A percentile compares a stretch with the other conserved stretches of the same genome.
phyloP scores from a whole-genome alignment of 768 basidiomycete genomes.

The Phanerochaete carnosa region DNA sequence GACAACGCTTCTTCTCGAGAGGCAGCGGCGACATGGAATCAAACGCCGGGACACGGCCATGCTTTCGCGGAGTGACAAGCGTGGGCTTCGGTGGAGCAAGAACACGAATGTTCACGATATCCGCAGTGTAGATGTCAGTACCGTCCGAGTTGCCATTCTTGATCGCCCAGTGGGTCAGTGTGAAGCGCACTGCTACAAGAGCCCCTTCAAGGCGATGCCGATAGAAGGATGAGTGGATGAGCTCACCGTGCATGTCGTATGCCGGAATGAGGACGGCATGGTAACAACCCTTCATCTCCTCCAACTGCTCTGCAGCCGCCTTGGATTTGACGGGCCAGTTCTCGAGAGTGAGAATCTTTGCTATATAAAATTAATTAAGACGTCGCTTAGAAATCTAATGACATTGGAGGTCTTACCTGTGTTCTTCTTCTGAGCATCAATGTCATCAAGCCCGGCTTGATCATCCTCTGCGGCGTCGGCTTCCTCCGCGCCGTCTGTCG shows the following conservation, averaged over 20 bases:
- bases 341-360: not conserved
- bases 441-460: not conserved
- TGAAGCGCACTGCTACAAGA: not conserved
- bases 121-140: not conserved
- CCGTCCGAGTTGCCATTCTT: not conserved
- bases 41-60: not conserved
- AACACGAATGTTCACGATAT: constrained; percentile 1
- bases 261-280: not conserved
- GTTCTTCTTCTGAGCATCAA: not conserved
- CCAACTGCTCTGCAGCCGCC: not conserved
- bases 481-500: not conserved
- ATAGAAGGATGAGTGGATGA: not conserved
- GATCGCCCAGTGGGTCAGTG: not conserved
- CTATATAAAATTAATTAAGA: no score
- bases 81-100: not conserved
- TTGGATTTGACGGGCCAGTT: not conserved
- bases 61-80: not conserved
- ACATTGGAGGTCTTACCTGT: no score
- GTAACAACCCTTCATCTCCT: not conserved
- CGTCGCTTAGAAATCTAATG: no score
- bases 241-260: not conserved
- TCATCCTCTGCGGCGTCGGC: not conserved
- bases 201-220: not conserved
- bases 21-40: not conserved
- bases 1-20: not conserved